These are phyloP conservation scores for Phallus indusiatus DNA, from an alignment of 768 basidiomycete genomes.

Conservation along the genomic window DNA sequence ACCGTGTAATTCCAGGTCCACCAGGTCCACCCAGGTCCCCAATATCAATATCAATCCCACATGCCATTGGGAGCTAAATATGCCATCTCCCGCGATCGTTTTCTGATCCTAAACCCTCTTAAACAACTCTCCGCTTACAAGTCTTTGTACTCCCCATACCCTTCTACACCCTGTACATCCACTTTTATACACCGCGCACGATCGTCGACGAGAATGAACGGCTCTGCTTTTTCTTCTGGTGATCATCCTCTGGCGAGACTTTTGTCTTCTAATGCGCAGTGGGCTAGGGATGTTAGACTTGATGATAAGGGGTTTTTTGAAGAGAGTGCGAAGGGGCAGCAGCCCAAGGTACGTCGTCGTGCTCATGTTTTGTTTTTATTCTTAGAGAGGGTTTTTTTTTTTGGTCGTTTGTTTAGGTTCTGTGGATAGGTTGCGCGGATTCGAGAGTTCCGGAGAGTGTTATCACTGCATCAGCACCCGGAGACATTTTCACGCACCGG, in stretches of 20 bases:
- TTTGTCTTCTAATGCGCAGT: constrained; percentile 49
- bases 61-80: neutral
- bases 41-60: too few species aligned
- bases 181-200: neutral
- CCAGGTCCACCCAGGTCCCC: too few species aligned
- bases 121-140: neutral
- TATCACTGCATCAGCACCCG: constrained; percentile 58
- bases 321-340: constrained; percentile 51
- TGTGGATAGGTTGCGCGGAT: constrained; percentile 80
- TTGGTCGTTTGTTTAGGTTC: constrained; percentile 33
- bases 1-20: too few species aligned
- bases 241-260: constrained; percentile 21
- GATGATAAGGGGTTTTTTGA: constrained; percentile 60
- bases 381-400: neutral
- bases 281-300: constrained; percentile 52
- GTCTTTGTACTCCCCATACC: neutral
- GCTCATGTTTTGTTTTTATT: neutral
- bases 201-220: neutral
- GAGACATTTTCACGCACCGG: constrained; percentile 74
- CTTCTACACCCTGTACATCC: neutral
- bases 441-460: constrained; percentile 79
- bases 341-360: constrained; percentile 42
- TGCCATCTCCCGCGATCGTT: neutral
- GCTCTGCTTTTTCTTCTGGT: neutral
- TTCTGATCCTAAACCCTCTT: neutral